A percentile compares a stretch with the other conserved stretches of the same genome.
These are phyloP conservation scores for Diaporthe citri DNA, from an alignment of 2,329 filamentous ascomycete species.

Conservation along the genomic window DNA sequence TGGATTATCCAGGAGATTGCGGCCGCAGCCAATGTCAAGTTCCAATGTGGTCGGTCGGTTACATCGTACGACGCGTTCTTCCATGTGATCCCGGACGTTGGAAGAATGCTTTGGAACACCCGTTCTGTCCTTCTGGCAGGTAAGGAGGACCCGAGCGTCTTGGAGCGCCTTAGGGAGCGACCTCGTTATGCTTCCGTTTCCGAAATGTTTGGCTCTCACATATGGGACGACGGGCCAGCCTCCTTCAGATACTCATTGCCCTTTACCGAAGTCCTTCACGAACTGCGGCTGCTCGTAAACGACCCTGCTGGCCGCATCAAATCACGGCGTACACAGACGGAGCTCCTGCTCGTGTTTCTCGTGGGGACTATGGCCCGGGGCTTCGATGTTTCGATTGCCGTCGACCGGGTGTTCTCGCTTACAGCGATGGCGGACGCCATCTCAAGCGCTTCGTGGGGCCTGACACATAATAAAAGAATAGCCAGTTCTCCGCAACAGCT, in stretches of 20 bases:
- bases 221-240: background rate
- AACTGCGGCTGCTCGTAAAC: background rate
- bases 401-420: background rate
- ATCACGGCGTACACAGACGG: background rate
- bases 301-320: background rate
- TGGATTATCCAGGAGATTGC: background rate
- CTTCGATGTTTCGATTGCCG: background rate
- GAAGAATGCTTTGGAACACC: background rate
- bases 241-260: background rate
- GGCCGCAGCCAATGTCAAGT: background rate
- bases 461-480: background rate
- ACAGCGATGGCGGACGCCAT: background rate
- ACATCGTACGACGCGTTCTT: background rate
- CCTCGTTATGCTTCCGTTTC: background rate
- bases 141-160: background rate
- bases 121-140: background rate
- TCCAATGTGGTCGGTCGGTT: background rate
- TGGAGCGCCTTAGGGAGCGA: background rate
- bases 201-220: background rate
- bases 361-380: background rate
- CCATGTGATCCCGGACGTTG: background rate
- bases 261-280: background rate
- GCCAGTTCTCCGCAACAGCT: background rate
- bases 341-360: background rate
- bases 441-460: background rate